A percentile compares a stretch with the other conserved stretches of the same genome.
phyloP scores from a whole-genome alignment of 1,139 yeast species.

The Diutina mesorugosa region DNA sequence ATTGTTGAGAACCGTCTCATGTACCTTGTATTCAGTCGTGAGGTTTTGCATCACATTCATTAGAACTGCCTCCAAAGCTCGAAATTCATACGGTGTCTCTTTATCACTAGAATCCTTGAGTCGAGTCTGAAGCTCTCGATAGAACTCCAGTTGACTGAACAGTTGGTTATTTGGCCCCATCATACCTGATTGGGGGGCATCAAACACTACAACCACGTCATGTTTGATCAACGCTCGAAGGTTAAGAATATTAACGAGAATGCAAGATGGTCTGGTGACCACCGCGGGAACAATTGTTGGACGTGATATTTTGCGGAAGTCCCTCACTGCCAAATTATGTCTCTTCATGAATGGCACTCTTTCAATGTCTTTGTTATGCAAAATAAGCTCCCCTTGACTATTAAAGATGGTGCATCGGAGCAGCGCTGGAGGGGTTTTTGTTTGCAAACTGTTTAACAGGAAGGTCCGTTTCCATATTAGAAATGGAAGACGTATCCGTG shows the following conservation, averaged over 20 bases:
- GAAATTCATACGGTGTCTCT: slow-evolving; percentile 30
- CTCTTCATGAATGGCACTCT: slow-evolving; percentile 23
- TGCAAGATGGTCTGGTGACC: slow-evolving; percentile 22
- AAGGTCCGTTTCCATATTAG: background rate
- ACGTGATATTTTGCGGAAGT: slow-evolving; percentile 24
- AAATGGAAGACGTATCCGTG: background rate
- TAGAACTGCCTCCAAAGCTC: slow-evolving; percentile 31
- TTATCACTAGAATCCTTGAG: background rate
- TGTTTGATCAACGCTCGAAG: slow-evolving; percentile 28
- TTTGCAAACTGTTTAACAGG: background rate
- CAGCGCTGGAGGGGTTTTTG: background rate
- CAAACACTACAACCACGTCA: slow-evolving; percentile 25
- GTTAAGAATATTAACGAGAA: slow-evolving; percentile 27
- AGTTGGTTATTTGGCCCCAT: background rate
- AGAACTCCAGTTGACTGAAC: background rate
- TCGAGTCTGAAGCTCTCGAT: slow-evolving; percentile 13
- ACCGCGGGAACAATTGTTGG: slow-evolving; percentile 28
- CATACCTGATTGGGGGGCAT: slow-evolving; percentile 21
- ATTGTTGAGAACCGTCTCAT: slow-evolving; percentile 24
- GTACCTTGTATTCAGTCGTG: slow-evolving; percentile 31
- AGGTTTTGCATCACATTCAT: slow-evolving; percentile 25
- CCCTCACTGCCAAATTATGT: slow-evolving; percentile 26
- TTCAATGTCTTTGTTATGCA: slow-evolving; percentile 27
- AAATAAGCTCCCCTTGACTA: slow-evolving; percentile 20
- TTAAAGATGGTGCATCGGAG: slow-evolving; percentile 49